A percentile compares a stretch with the other conserved stretches of the same genome.
Evolutionary conservation across 1,284 basidiomycete species (phyloP).

Genomic region (Ustilago curta): DNA sequence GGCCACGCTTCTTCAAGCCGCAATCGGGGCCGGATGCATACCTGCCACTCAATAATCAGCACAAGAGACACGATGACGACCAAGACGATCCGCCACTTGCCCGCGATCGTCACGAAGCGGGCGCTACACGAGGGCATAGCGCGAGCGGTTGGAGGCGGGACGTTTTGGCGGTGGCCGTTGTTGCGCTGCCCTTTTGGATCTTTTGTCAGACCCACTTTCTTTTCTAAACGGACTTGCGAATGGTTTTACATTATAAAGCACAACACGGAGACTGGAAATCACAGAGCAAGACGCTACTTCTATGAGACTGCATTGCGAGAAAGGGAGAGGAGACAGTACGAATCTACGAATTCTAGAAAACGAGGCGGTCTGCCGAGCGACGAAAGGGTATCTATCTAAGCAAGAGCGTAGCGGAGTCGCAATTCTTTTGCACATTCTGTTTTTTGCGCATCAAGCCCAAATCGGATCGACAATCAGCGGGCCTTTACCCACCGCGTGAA

Average conservation of each 20-base stretch:
- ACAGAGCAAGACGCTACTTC: neutral
- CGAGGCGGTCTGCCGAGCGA: neutral
- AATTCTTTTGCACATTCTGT: neutral
- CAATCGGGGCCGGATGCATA: constrained; percentile 11
- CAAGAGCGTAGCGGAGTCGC: neutral
- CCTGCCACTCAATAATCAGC: constrained; percentile 17
- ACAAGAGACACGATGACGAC: constrained; percentile 37
- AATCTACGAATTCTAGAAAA: neutral
- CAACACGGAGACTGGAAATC: neutral
- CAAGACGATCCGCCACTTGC: constrained; percentile 19
- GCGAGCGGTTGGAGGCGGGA: constrained; percentile 23
- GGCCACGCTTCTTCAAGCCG: constrained; percentile 13
- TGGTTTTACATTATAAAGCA: neutral
- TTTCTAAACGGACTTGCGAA: constrained; percentile 20
- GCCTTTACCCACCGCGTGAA: constrained; percentile 72
- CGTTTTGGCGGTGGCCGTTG: constrained; percentile 31
- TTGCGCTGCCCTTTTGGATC: constrained; percentile 49
- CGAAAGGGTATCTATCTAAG: constrained; percentile 21
- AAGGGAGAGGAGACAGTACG: neutral
- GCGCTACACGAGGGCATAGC: neutral
- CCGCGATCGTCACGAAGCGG: neutral
- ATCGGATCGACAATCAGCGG: constrained; percentile 65
- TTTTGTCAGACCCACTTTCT: constrained; percentile 45
- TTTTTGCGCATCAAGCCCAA: constrained; percentile 52
- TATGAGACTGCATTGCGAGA: neutral